These are phyloP conservation scores for rapeseed (Brassica napus) DNA, from an alignment of 345 rosid species.

Conservation along the genomic window DNA sequence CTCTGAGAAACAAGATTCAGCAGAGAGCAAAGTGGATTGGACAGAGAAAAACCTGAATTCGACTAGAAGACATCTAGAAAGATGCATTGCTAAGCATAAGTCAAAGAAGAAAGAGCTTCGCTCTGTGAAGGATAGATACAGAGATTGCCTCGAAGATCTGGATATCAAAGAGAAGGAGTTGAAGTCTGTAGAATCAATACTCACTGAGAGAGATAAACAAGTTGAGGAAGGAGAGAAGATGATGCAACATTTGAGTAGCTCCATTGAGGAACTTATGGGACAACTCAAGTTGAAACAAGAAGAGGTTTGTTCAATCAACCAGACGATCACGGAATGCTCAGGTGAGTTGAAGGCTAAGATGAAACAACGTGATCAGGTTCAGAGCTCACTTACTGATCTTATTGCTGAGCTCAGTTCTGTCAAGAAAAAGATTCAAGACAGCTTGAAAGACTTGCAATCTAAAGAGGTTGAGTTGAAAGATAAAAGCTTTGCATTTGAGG, in stretches of 20 bases:
- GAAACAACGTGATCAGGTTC: slow-evolving; percentile 8
- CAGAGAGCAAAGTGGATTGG: slow-evolving; percentile 28
- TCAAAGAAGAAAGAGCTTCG: slow-evolving; percentile 33
- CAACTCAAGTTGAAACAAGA: slow-evolving; percentile 29
- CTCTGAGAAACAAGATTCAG: background rate
- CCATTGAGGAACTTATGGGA: slow-evolving; percentile 16
- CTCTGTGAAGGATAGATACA: slow-evolving; percentile 8
- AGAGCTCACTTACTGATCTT: slow-evolving; percentile 26
- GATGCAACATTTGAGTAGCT: slow-evolving; percentile 28
- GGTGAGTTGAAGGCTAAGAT: slow-evolving; percentile 13
- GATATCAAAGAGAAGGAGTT: slow-evolving; percentile 35
- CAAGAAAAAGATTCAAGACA: slow-evolving; percentile 21
- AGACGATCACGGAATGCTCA: slow-evolving; percentile 15
- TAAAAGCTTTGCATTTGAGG: background rate
- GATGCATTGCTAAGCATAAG: slow-evolving; percentile 2
- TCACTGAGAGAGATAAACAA: slow-evolving; percentile 29
- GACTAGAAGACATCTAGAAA: background rate
- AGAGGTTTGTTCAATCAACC: slow-evolving; percentile 24
- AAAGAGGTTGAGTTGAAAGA: slow-evolving; percentile 29
- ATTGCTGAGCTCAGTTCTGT: slow-evolving; percentile 29
- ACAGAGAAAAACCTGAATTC: slow-evolving; percentile 31
- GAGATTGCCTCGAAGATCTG: slow-evolving; percentile 5
- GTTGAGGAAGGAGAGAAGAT: slow-evolving; percentile 30
- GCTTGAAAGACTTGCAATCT: slow-evolving; percentile 25
- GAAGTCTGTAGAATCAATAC: slow-evolving; percentile 18